These are phyloP conservation scores for Guadua angustifolia DNA, from an alignment of 176 grass and related monocot genomes.

Conservation along the genomic window DNA sequence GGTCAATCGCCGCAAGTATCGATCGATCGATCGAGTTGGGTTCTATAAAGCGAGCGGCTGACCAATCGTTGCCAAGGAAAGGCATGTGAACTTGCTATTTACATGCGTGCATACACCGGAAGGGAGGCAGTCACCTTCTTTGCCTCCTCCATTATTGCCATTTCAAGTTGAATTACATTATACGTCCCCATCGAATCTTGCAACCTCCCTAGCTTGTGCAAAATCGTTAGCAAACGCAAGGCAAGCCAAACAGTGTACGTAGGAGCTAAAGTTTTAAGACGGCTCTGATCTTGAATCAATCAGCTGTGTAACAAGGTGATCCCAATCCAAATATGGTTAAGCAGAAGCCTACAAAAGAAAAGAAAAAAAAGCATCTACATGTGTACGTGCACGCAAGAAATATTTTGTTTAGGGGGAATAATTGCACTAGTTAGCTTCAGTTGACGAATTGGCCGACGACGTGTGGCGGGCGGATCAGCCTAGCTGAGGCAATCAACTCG, in stretches of 20 bases:
- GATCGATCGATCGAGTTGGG: background rate
- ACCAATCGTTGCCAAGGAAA: background rate
- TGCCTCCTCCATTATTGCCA: background rate
- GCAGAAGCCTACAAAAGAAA: background rate
- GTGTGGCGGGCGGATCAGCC: background rate
- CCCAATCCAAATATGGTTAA: background rate
- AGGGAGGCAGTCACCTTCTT: background rate
- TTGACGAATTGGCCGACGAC: slow-evolving; percentile 10
- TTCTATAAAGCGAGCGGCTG: background rate
- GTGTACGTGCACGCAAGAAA: background rate
- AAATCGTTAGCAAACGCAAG: background rate
- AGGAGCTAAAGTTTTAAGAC: background rate
- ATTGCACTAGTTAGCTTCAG: background rate
- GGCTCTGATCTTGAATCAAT: background rate
- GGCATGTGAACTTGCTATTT: slow-evolving; percentile 24
- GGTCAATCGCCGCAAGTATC: background rate
- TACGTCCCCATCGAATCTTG: background rate
- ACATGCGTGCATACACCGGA: background rate
- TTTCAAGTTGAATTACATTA: background rate
- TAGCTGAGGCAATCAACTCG: background rate
- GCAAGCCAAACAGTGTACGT: background rate
- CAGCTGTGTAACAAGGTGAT: no score
- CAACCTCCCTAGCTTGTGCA: background rate
- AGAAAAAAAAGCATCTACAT: background rate
- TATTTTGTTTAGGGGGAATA: background rate